phyloP scores from a whole-genome alignment of 768 basidiomycete genomes.

The Obba rivulosa region DNA sequence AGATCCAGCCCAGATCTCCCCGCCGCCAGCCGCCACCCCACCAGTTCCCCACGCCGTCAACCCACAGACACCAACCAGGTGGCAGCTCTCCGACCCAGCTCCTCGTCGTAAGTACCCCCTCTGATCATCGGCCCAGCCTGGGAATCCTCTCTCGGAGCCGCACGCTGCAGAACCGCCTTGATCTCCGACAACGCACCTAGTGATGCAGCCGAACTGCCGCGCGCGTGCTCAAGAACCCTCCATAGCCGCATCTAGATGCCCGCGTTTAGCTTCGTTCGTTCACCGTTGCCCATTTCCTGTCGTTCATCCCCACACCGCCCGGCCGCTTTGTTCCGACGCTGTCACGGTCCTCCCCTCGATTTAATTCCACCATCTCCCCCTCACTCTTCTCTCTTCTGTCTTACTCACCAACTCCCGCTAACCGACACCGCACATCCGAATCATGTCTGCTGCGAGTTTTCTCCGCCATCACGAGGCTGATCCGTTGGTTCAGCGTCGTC shows the following conservation, averaged over 20 bases:
- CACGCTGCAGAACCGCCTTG: background rate
- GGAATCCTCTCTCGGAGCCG: background rate
- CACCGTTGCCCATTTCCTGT: background rate
- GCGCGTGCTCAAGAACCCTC: too few species aligned
- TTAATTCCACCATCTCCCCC: background rate
- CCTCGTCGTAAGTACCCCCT: too few species aligned
- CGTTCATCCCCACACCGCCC: background rate
- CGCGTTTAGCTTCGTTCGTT: too few species aligned
- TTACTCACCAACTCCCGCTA: background rate
- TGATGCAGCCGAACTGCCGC: conserved; percentile 2
- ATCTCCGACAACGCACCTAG: conserved; percentile 1
- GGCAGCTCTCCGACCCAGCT: too few species aligned
- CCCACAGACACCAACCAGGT: too few species aligned
- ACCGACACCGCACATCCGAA: background rate
- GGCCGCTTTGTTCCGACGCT: background rate
- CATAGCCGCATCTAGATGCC: too few species aligned
- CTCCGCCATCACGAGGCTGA: background rate
- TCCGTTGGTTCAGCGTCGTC: background rate
- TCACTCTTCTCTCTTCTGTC: background rate
- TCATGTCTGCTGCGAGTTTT: background rate
- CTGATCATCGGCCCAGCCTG: background rate
- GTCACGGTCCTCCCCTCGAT: background rate
- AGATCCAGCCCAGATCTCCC: too few species aligned
- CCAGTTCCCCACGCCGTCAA: too few species aligned
- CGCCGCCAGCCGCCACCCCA: too few species aligned